These are phyloP conservation scores for Akanthomyces dipterigenus DNA, from an alignment of 2,329 filamentous ascomycete genomes.

Conservation along the genomic window DNA sequence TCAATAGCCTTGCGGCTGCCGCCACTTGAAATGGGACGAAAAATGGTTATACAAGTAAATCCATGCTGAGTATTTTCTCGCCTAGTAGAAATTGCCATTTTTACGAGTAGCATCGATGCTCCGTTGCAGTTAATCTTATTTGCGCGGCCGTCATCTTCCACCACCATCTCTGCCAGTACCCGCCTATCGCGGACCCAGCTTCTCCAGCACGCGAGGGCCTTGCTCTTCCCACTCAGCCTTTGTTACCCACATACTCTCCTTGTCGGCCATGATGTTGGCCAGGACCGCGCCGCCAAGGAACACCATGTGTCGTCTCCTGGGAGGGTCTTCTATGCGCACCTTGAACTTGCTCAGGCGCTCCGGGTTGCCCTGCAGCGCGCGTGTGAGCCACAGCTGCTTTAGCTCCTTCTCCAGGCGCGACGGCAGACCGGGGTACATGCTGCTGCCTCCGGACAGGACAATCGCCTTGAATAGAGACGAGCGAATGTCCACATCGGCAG, in stretches of 20 bases:
- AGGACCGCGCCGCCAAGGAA: slow-evolving; percentile 94
- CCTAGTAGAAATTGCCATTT: not conserved
- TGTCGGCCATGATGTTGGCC: slow-evolving; percentile 98
- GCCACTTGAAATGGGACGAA: not conserved
- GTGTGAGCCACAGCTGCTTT: slow-evolving; percentile 96
- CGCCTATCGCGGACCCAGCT: slow-evolving; percentile 76
- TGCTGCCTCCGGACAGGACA: slow-evolving; percentile 90
- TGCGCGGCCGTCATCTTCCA: not conserved
- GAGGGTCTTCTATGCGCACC: slow-evolving; percentile 96
- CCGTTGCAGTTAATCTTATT: not conserved
- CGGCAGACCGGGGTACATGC: slow-evolving; percentile 97
- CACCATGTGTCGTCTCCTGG: slow-evolving; percentile 96
- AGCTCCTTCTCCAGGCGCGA: slow-evolving; percentile 95
- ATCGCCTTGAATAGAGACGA: slow-evolving; percentile 95
- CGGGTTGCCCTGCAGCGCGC: slow-evolving; percentile 82
- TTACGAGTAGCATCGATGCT: not conserved
- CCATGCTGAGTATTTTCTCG: slow-evolving; percentile 8
- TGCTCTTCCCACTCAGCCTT: slow-evolving; percentile 97
- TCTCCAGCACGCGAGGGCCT: slow-evolving; percentile 76
- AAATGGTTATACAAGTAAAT: not conserved
- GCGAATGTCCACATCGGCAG: slow-evolving; percentile 90
- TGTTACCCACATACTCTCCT: slow-evolving; percentile 97
- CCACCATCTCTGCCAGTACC: not conserved
- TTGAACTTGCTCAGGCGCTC: slow-evolving; percentile 98
- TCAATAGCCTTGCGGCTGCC: not conserved